Conservation (phyloP, 2,329 filamentous ascomycete genomes). For the Ascochyta lentis region DNA sequence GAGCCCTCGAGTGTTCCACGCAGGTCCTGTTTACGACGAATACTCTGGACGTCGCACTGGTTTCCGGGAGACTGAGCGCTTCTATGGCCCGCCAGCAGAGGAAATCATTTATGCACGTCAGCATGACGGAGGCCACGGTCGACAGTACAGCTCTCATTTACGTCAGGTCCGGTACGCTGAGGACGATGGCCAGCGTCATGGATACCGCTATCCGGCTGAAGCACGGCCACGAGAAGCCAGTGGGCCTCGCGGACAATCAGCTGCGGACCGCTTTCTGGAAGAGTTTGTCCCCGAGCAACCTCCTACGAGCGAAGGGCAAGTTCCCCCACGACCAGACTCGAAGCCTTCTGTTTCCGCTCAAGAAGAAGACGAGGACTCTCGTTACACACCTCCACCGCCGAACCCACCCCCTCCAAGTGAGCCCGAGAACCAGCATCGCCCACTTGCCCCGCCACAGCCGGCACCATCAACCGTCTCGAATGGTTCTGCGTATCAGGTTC, state of each 20-base stretch:
- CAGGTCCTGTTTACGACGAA: slow-evolving; percentile 39
- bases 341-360: slow-evolving; percentile 24
- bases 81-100: slow-evolving; percentile 33
- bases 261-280: slow-evolving; percentile 46
- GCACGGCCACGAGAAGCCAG: slow-evolving; percentile 29
- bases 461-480: slow-evolving; percentile 44
- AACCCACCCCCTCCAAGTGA: slow-evolving; percentile 25
- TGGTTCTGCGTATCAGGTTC: slow-evolving; percentile 39
- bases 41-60: slow-evolving; percentile 38
- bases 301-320: slow-evolving; percentile 23
- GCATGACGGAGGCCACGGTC: slow-evolving; percentile 35
- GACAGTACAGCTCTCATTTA: slow-evolving; percentile 36
- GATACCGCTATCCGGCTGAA: slow-evolving; percentile 34
- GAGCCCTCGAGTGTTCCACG: slow-evolving; percentile 36
- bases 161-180: slow-evolving; percentile 40
- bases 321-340: slow-evolving; percentile 20
- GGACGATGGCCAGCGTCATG: slow-evolving; percentile 29
- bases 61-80: slow-evolving; percentile 44
- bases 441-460: slow-evolving; percentile 29
- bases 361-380: slow-evolving; percentile 38
- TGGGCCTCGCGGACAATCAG: slow-evolving; percentile 33
- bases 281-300: slow-evolving; percentile 37
- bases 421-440: slow-evolving; percentile 17
- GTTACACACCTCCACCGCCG: slow-evolving; percentile 39
- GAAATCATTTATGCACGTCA: slow-evolving; percentile 39